Base-by-base conservation (phyloP, 805 yeast species). In the Yarrowia sp. region DNA sequence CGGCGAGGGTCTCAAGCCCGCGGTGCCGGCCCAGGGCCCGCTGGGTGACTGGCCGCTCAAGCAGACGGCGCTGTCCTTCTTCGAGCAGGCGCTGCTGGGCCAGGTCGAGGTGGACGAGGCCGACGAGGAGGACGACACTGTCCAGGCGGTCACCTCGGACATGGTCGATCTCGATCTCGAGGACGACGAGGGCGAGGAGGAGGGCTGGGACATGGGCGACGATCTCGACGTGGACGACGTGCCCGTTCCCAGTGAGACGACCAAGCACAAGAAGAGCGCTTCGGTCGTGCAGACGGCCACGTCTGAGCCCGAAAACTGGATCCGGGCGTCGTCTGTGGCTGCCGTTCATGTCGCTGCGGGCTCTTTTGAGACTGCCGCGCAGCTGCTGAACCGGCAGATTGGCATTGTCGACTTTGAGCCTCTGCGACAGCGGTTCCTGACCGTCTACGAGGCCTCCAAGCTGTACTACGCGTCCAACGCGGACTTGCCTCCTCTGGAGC, bases 271-370 rank as follows among this genome's bases (percentile, higher is more conserved):
- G 19, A 65, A 68, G 31, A 68, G 70, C 22, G 42, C 58, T 7
- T 51, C 58, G 2, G 58, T 51, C 6, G n/a, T 13, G 21, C 31
- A 16, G 7, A 36, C 47, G 7, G 66, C 70, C 12, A 66, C 70
- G 22, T 72, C 82, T 25, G 97, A 92, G 72, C 75, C 84, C 31
- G 85, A 86, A 4, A 74, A 75, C 63, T 96, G 99, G 99, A 81
- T 89, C 29, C 87, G 93, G 67, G 90, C 88, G 74, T 88, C 97
- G 16, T 88, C 87, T 65, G 82, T 92, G 62, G 90, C 97, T 4
- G 97, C 97, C 29, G 90, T 90, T 25, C 89, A 90, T 68, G 91
- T 87, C 69, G 97, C 99, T 1, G 91, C 97, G 2, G 99, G 99
- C 68, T 88, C 96, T 4, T 93, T 93, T 72, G 97, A 91, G 67